Conservation (phyloP, 108 stramenopile species). For the Hondaea fermentalgiana region DNA sequence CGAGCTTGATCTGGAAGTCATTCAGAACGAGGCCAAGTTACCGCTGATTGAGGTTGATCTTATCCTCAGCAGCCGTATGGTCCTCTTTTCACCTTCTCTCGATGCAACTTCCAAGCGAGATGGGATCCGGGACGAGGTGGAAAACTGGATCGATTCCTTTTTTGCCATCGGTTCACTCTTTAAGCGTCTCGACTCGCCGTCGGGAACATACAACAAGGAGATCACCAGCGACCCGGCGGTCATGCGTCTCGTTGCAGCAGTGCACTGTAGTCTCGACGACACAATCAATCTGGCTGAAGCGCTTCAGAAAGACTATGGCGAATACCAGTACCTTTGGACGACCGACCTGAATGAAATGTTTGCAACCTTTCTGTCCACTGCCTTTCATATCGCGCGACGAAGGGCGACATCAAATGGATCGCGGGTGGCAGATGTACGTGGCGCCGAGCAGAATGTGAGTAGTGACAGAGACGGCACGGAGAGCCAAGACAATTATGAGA, state of each 20-base stretch:
- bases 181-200: slow-evolving; percentile 40
- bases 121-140: background rate
- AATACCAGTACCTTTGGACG: slow-evolving; percentile 52
- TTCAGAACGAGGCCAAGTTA: slow-evolving; percentile 15
- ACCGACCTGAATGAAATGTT: slow-evolving; percentile 47
- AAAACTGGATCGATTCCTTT: slow-evolving; percentile 29
- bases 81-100: background rate
- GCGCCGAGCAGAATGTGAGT: too few species aligned
- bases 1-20: slow-evolving; percentile 27
- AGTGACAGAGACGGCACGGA: too few species aligned
- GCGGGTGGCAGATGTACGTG: too few species aligned
- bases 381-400: background rate
- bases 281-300: slow-evolving; percentile 30
- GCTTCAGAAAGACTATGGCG: slow-evolving; percentile 24
- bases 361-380: slow-evolving; percentile 31
- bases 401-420: too few species aligned
- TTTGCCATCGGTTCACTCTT: slow-evolving; percentile 23
- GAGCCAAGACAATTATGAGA: background rate
- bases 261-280: slow-evolving; percentile 33
- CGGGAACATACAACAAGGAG: slow-evolving; percentile 46
- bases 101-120: background rate
- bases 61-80: background rate
- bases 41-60: slow-evolving; percentile 12
- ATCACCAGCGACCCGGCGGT: slow-evolving; percentile 33
- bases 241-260: background rate